Percentiles rank a stretch among this genome's conserved stretches.
phyloP scores from a whole-genome alignment of 495 filamentous ascomycete genomes.

The Cladorrhinum samala region DNA sequence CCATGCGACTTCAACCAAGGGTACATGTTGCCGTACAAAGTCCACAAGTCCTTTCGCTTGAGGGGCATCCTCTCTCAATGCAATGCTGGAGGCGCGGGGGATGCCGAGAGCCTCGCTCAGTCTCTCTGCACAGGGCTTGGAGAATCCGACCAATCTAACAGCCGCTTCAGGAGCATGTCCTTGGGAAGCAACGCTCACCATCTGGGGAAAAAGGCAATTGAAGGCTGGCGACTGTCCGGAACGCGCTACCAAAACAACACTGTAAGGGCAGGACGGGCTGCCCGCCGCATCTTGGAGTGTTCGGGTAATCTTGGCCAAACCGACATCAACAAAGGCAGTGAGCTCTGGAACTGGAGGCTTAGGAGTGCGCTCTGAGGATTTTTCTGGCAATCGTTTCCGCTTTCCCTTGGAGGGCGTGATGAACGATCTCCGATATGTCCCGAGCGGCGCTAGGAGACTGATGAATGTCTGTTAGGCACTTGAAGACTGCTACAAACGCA shows the following conservation, averaged over 20 bases:
- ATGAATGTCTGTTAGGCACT: not conserved
- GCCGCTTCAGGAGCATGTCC: conserved; percentile 29
- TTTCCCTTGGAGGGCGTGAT: conserved; percentile 48
- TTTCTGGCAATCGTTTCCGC: conserved; percentile 38
- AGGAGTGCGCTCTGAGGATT: too few species aligned
- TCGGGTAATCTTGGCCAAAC: conserved; percentile 52
- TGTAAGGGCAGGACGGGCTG: conserved; percentile 15
- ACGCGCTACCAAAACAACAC: conserved; percentile 47
- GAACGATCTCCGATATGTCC: conserved; percentile 44
- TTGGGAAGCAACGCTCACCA: conserved; percentile 47
- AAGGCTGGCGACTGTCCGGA: conserved; percentile 45
- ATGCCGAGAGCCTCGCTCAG: conserved; percentile 47
- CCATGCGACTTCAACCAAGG: conserved; percentile 28
- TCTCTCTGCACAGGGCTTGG: conserved; percentile 42
- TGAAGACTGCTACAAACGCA: not conserved
- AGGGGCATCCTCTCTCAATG: conserved; percentile 45
- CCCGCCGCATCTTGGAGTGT: too few species aligned
- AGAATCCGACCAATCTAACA: conserved; percentile 51
- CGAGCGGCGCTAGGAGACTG: conserved; percentile 54
- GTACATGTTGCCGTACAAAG: conserved; percentile 43
- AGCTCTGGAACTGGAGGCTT: conserved; percentile 45
- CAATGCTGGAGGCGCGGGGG: conserved; percentile 55
- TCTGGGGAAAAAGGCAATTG: conserved; percentile 55
- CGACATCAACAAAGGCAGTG: conserved; percentile 48
- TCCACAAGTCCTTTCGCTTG: conserved; percentile 44